A percentile compares a stretch with the other conserved stretches of the same genome.
These are phyloP conservation scores for Candida neerlandica DNA, from an alignment of 1,139 yeast species.

Conservation along the genomic window DNA sequence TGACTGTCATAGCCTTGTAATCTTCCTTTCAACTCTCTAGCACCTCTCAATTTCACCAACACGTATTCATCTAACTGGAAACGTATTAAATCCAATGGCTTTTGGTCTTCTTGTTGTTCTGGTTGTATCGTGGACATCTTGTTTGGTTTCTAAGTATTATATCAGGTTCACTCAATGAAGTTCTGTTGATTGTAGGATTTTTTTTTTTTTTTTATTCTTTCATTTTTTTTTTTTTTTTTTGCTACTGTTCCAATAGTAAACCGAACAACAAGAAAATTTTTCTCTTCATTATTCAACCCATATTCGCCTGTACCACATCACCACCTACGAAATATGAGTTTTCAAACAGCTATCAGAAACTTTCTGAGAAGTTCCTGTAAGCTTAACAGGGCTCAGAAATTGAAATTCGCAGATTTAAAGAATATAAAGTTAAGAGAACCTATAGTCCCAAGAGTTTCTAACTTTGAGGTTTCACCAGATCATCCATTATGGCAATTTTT, in stretches of 20 bases:
- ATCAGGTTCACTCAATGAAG: not conserved
- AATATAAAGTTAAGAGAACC: constrained; percentile 69
- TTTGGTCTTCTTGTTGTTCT: constrained; percentile 40
- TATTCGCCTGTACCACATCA: not conserved
- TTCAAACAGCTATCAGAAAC: constrained; percentile 18
- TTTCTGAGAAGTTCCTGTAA: constrained; percentile 20
- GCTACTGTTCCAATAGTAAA: not conserved
- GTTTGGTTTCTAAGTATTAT: not conserved
- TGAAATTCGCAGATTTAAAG: constrained; percentile 19
- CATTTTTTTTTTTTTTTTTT: constrained; percentile 1
- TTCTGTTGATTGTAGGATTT: not conserved
- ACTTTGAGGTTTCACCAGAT: constrained; percentile 73
- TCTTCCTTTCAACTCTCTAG: constrained; percentile 87
- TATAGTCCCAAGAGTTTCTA: constrained; percentile 76
- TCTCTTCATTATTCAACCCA: not conserved
- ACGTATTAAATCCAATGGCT: constrained; percentile 86
- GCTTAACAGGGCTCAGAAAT: constrained; percentile 9
- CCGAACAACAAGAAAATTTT: not conserved
- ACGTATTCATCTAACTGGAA: constrained; percentile 86
- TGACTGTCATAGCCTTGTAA: constrained; percentile 96
- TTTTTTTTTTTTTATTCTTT: constrained; percentile 1
- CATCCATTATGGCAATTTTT: constrained; percentile 98
- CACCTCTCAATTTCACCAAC: constrained; percentile 91
- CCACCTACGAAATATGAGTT: constrained; percentile 11
- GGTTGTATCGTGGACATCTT: constrained; percentile 40